These are phyloP conservation scores for Ziziphus jujuba DNA, from an alignment of 306 rosid genomes.

Conservation along the genomic window DNA sequence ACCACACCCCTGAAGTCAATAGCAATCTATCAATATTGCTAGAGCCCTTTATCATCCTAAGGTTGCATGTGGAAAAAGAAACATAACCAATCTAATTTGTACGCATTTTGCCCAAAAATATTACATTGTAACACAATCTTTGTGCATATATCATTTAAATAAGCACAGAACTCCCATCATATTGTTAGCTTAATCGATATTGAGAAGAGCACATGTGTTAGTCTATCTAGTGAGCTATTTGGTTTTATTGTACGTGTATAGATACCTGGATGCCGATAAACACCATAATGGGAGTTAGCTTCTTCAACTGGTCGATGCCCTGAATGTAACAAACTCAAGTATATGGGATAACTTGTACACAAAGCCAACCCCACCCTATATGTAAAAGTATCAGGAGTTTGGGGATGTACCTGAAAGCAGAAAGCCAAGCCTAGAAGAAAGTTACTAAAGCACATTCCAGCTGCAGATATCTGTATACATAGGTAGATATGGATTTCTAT, in stretches of 20 bases:
- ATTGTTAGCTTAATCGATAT: not conserved
- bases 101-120: too few relatives aligned
- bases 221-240: too few relatives aligned
- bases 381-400: too few relatives aligned
- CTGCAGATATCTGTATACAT: slow-evolving; percentile 49
- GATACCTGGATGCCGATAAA: slow-evolving; percentile 1
- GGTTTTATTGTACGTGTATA: too few relatives aligned
- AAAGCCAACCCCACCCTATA: not conserved
- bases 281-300: slow-evolving; percentile 12
- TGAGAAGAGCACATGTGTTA: not conserved
- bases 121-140: not conserved
- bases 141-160: not conserved
- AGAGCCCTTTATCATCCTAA: too few relatives aligned
- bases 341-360: not conserved
- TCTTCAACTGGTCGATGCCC: not conserved
- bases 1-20: slow-evolving; percentile 7
- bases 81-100: too few relatives aligned
- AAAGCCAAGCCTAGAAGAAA: slow-evolving; percentile 53
- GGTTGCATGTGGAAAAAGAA: too few relatives aligned
- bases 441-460: slow-evolving; percentile 66
- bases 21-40: too few relatives aligned
- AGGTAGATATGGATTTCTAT: not conserved
- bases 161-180: too few relatives aligned
- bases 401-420: slow-evolving; percentile 58
- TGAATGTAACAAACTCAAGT: not conserved